Conservation (phyloP, 1,139 yeast species). For the Pichia sp. region DNA sequence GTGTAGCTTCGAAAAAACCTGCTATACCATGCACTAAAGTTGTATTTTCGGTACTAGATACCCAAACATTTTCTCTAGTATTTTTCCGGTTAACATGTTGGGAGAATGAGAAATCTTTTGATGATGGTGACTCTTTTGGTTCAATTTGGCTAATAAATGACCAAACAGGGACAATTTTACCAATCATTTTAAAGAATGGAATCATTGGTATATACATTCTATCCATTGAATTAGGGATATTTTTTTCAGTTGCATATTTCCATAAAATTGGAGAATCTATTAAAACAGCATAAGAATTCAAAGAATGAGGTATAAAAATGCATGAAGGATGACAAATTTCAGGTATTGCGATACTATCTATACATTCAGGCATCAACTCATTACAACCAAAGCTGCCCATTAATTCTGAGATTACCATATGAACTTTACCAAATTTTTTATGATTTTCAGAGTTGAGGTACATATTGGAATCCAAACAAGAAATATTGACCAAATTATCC, state of each 20-base stretch:
- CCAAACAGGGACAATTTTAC: constrained; percentile 44
- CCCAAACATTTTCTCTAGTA: constrained; percentile 16
- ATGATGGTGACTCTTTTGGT: no score
- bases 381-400: constrained; percentile 91
- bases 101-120: no score
- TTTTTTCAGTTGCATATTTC: constrained; percentile 15
- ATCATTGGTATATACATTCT: constrained; percentile 57
- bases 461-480: constrained; percentile 49
- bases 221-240: constrained; percentile 24
- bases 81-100: no score
- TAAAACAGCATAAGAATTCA: constrained; percentile 58
- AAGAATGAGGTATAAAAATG: constrained; percentile 56
- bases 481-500: constrained; percentile 41
- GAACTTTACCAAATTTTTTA: constrained; percentile 24
- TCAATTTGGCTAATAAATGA: constrained; percentile 41
- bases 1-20: constrained; percentile 64
- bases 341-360: constrained; percentile 30
- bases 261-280: constrained; percentile 44
- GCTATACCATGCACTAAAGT: constrained; percentile 63
- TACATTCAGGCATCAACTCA: constrained; percentile 79
- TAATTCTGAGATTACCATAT: constrained; percentile 70
- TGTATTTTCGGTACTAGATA: constrained; percentile 30
- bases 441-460: constrained; percentile 1
- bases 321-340: constrained; percentile 31
- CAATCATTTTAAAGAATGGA: constrained; percentile 41